Evolutionary conservation across 2,329 filamentous ascomycete species (phyloP).

Genomic region (Pseudocercospora fuligena): DNA sequence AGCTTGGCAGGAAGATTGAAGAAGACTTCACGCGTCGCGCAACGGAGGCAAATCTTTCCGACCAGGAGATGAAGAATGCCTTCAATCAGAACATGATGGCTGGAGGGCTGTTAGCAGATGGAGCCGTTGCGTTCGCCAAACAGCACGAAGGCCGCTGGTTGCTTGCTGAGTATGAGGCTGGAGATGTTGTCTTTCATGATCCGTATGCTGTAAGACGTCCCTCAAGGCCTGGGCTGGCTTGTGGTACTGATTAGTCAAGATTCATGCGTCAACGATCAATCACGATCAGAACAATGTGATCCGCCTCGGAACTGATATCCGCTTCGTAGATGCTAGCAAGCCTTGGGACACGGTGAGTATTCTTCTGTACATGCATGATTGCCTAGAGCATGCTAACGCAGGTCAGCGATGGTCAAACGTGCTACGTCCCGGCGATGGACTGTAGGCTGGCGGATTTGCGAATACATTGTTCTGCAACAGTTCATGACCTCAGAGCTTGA

Average conservation of each 20-base stretch:
- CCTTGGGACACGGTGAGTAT: background rate
- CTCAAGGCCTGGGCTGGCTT: too few species aligned
- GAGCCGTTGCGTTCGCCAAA: slow-evolving; percentile 26
- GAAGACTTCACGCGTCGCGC: slow-evolving; percentile 43
- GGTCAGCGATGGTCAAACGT: background rate
- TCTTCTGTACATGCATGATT: too few species aligned
- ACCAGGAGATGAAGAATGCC: slow-evolving; percentile 42
- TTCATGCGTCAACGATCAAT: slow-evolving; percentile 49
- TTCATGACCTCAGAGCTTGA: background rate
- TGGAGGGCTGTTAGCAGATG: slow-evolving; percentile 36
- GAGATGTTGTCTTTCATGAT: slow-evolving; percentile 57
- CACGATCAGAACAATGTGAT: slow-evolving; percentile 47
- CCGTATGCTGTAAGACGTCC: slow-evolving; percentile 35
- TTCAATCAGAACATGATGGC: slow-evolving; percentile 48
- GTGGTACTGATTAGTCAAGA: slow-evolving; percentile 26
- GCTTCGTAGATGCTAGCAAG: slow-evolving; percentile 35
- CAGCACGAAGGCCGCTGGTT: slow-evolving; percentile 48
- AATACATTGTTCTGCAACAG: background rate
- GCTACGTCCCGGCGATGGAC: background rate
- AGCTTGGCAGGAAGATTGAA: slow-evolving; percentile 50
- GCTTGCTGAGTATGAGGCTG: slow-evolving; percentile 59
- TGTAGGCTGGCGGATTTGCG: background rate
- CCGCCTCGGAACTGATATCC: slow-evolving; percentile 49
- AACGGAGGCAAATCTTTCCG: slow-evolving; percentile 31
- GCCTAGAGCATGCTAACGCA: too few species aligned